phyloP scores from a whole-genome alignment of 2,329 filamentous ascomycete species.

The Canariomyces notabilis region DNA sequence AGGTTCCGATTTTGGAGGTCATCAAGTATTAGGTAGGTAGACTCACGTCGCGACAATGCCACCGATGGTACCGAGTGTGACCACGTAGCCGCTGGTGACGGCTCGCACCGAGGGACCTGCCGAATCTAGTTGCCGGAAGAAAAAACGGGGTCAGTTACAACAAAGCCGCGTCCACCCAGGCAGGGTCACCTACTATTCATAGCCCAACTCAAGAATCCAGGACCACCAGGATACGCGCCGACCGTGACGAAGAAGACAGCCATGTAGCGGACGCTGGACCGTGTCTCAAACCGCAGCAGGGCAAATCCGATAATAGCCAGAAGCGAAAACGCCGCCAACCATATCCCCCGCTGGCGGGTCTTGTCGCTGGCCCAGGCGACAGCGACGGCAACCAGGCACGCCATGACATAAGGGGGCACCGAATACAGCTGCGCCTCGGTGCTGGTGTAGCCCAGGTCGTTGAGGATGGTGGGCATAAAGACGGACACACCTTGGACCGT shows the following conservation, averaged over 20 bases:
- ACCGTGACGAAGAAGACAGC: slow-evolving; percentile 52
- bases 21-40: background rate
- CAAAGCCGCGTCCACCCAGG: slow-evolving; percentile 14
- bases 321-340: slow-evolving; percentile 35
- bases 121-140: slow-evolving; percentile 37
- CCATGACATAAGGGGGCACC: slow-evolving; percentile 41
- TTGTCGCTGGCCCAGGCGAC: slow-evolving; percentile 39
- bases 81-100: slow-evolving; percentile 51
- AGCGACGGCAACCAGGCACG: slow-evolving; percentile 36
- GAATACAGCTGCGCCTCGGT: slow-evolving; percentile 40
- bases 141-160: slow-evolving; percentile 7
- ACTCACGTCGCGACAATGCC: slow-evolving; percentile 52
- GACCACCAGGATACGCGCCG: slow-evolving; percentile 54
- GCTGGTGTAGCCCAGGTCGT: slow-evolving; percentile 36
- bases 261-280: slow-evolving; percentile 43
- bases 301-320: slow-evolving; percentile 47
- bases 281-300: slow-evolving; percentile 42
- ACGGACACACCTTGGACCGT: slow-evolving; percentile 51
- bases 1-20: no score
- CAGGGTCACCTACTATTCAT: slow-evolving; percentile 43
- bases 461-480: slow-evolving; percentile 47
- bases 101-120: slow-evolving; percentile 52
- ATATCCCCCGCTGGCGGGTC: slow-evolving; percentile 39
- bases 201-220: slow-evolving; percentile 54
- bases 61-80: slow-evolving; percentile 50